Base-by-base conservation (phyloP, 176 grass and related monocot species). In the Coix lacrymajobi region DNA sequence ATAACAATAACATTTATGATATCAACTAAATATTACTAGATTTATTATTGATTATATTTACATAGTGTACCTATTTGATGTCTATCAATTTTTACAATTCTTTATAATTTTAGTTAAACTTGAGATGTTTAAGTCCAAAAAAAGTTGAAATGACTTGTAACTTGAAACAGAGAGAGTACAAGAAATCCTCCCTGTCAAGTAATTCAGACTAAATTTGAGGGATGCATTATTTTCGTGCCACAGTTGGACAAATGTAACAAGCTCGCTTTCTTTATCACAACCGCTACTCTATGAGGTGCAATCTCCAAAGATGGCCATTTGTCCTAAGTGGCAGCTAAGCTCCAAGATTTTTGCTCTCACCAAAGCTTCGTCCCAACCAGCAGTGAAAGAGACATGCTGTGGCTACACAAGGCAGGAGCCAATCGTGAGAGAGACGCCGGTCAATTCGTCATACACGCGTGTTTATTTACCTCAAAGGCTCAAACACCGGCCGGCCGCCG, bases 251-350 rank as follows among this genome's bases (percentile, higher is more conserved):
- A 12, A 78, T 82, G 88, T 62, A 73, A 39, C 74, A 45, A 64
- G 82, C 20, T 71, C 51, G 6, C 11, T 45, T 56, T 56, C 34
- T 34, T 77, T 84, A 1, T 79, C 58, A 73, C 8, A n/a, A 51
- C 25, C 19, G 16, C 11, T 44, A 44, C 11, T 48, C 3, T n/a
- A 44, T 8, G n/a, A 45, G 78, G 65, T 57, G 88, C 66, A 45
- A 34, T 78, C 73, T 78, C 78, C 88, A 82, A 89, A 85, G 88
- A 66, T 32, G 73, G 22, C 73, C 88, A 86, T 86, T 86, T 90
- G 88, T 82, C 83, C 65, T 45, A 3, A 24, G 22, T 40, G 20
- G 45, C 43, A 44, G 60, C 60, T 62, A 77, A 43, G 60, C 17
- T 70, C 65, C 54, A 58, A 64, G 11, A 8, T 12, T 34, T 12